Percentiles rank a stretch among this genome's conserved stretches.
phyloP scores from a whole-genome alignment of 495 filamentous ascomycete species.

The Astrocystis sublimbata region DNA sequence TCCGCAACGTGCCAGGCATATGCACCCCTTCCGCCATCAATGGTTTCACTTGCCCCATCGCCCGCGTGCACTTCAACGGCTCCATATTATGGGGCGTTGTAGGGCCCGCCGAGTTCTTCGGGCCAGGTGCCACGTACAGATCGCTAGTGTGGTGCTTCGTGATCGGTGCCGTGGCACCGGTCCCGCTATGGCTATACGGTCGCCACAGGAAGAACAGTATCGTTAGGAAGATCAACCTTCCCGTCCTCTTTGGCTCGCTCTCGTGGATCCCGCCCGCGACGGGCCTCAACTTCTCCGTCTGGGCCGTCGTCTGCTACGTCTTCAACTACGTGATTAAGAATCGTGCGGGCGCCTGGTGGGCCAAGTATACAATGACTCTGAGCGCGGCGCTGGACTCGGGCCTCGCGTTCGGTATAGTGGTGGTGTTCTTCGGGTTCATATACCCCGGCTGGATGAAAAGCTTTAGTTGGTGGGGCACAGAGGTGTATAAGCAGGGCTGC shows the following conservation, averaged over 20 bases:
- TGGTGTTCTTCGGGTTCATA: slow-evolving; percentile 80
- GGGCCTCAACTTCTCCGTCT: slow-evolving; percentile 79
- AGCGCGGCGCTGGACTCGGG: slow-evolving; percentile 81
- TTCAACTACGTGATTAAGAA: slow-evolving; percentile 76
- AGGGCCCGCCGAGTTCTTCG: slow-evolving; percentile 76
- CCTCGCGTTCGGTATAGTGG: slow-evolving; percentile 72
- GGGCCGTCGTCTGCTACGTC: slow-evolving; percentile 77
- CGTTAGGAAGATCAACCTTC: slow-evolving; percentile 67
- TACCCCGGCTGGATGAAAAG: slow-evolving; percentile 67
- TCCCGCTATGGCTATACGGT: slow-evolving; percentile 65
- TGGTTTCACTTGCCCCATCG: slow-evolving; percentile 85
- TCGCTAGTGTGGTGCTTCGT: slow-evolving; percentile 75
- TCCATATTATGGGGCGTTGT: slow-evolving; percentile 88
- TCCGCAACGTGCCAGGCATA: slow-evolving; percentile 69
- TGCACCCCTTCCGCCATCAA: slow-evolving; percentile 78
- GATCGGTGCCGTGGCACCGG: slow-evolving; percentile 67
- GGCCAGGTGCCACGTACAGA: slow-evolving; percentile 67
- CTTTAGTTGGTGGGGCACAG: slow-evolving; percentile 76
- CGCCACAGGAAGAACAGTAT: slow-evolving; percentile 49
- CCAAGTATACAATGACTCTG: slow-evolving; percentile 86
- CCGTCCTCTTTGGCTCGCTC: slow-evolving; percentile 70
- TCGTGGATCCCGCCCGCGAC: slow-evolving; percentile 85
- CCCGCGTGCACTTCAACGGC: slow-evolving; percentile 87
- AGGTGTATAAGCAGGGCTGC: slow-evolving; percentile 65
- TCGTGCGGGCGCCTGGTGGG: slow-evolving; percentile 73